phyloP scores from a whole-genome alignment of 371 early-diverging fungal species.

The Polyrhizophydium stewartii region DNA sequence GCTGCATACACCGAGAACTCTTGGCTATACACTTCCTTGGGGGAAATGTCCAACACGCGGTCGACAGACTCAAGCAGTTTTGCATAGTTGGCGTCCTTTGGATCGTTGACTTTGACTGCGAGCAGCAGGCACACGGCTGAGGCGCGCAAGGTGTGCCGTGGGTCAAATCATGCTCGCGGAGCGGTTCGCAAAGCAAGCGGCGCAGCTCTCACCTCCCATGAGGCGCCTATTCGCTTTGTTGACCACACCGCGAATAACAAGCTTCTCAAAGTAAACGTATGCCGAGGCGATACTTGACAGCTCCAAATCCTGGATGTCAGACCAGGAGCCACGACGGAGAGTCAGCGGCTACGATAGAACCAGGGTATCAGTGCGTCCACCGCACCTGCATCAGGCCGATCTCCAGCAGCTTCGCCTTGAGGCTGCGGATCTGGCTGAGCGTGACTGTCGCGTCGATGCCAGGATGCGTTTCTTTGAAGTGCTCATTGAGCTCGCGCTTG shows the following conservation, averaged over 20 bases:
- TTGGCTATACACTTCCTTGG: slow-evolving; percentile 73
- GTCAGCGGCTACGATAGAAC: not conserved
- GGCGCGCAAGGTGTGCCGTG: too few relatives aligned
- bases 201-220: slow-evolving; percentile 78
- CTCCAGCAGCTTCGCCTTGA: slow-evolving; percentile 63
- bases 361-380: too few relatives aligned
- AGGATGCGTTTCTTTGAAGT: slow-evolving; percentile 72
- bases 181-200: too few relatives aligned
- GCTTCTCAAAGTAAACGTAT: slow-evolving; percentile 91
- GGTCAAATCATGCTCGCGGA: too few relatives aligned
- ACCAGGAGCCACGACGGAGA: not conserved
- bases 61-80: slow-evolving; percentile 46
- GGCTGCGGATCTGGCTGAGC: slow-evolving; percentile 69
- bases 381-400: slow-evolving; percentile 27
- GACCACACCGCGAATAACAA: slow-evolving; percentile 66
- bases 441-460: slow-evolving; percentile 68
- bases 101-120: slow-evolving; percentile 82
- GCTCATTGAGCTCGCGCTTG: slow-evolving; percentile 70
- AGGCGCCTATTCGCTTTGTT: slow-evolving; percentile 75
- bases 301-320: slow-evolving; percentile 75
- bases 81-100: slow-evolving; percentile 57
- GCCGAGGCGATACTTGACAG: slow-evolving; percentile 84
- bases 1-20: slow-evolving; percentile 84
- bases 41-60: slow-evolving; percentile 64
- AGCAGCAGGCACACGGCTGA: slow-evolving; percentile 71